These are phyloP conservation scores for Paulownia fortunei DNA, from an alignment of 257 asterid species.

Conservation along the genomic window DNA sequence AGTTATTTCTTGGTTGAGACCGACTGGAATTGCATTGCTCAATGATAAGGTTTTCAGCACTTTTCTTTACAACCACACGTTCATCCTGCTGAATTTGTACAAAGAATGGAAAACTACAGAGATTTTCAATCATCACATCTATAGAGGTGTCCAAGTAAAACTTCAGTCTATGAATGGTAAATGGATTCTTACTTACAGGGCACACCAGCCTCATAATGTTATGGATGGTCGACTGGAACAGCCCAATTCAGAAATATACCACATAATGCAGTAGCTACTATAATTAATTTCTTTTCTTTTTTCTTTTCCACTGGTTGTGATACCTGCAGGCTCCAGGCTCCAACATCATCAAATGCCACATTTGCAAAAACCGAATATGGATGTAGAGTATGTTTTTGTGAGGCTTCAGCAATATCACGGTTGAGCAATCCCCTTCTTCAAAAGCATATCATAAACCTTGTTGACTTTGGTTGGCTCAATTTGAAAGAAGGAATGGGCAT, in stretches of 20 bases:
- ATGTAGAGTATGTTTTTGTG: not conserved
- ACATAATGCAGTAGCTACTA: not conserved
- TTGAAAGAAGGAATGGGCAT: slow-evolving; percentile 70
- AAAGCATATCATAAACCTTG: slow-evolving; percentile 74
- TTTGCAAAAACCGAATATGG: not conserved
- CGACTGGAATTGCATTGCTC: no score
- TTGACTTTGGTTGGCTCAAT: slow-evolving; percentile 72
- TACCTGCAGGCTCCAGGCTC: no score
- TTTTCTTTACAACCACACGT: not conserved
- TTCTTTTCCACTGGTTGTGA: not conserved
- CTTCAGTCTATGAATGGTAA: not conserved
- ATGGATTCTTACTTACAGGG: slow-evolving; percentile 13
- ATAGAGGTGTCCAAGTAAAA: no score
- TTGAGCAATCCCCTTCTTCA: slow-evolving; percentile 67
- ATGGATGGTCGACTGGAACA: not conserved
- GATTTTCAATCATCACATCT: no score
- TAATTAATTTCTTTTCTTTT: not conserved
- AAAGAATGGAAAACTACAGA: no score
- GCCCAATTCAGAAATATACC: not conserved
- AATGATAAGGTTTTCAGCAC: no score
- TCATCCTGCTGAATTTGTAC: not conserved
- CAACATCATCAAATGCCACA: not conserved
- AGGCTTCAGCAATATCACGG: slow-evolving; percentile 17
- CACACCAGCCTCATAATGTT: not conserved
- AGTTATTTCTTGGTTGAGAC: no score